A percentile compares a stretch with the other conserved stretches of the same genome.
phyloP scores from a whole-genome alignment of 148 eudicot genomes.

The Suaeda aralocaspica region DNA sequence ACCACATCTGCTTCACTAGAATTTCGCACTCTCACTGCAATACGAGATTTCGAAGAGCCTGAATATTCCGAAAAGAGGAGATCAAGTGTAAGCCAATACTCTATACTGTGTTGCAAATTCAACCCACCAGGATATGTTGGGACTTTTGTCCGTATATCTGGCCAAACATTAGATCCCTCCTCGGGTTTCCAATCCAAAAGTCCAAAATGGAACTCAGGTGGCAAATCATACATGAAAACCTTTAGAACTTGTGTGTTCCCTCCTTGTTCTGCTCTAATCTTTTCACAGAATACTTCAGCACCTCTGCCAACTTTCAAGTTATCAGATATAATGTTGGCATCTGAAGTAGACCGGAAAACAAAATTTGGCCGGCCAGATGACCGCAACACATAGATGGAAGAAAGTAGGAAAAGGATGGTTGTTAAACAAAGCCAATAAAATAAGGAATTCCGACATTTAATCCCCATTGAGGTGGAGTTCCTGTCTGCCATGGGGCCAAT shows the following conservation, averaged over 20 bases:
- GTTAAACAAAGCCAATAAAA: conserved; percentile 49
- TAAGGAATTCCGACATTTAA: conserved; percentile 39
- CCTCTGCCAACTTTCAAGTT: conserved; percentile 13
- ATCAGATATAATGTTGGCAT: conserved; percentile 22
- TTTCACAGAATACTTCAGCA: conserved; percentile 1
- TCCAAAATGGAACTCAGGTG: conserved; percentile 83
- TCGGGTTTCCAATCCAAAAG: conserved; percentile 64
- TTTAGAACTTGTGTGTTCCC: conserved; percentile 33
- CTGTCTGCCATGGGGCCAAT: conserved; percentile 51
- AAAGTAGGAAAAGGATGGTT: conserved; percentile 54
- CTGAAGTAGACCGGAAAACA: conserved; percentile 34
- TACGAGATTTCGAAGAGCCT: conserved; percentile 33
- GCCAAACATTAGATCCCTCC: conserved; percentile 63
- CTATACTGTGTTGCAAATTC: conserved; percentile 93
- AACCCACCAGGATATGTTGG: conserved; percentile 89
- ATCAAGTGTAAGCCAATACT: conserved; percentile 95
- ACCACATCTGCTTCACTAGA: conserved; percentile 89
- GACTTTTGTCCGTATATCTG: conserved; percentile 55
- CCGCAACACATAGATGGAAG: conserved; percentile 62
- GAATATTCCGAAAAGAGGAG: conserved; percentile 67
- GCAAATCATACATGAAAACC: conserved; percentile 94
- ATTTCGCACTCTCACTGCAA: conserved; percentile 65
- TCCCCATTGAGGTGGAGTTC: conserved; percentile 36
- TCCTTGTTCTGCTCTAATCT: neutral
- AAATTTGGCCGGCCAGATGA: conserved; percentile 44